Evolutionary conservation across 2,329 filamentous ascomycete genomes (phyloP), one percentile per base, ranked within the genome.

Genomic region (Fusarium piperis): DNA sequence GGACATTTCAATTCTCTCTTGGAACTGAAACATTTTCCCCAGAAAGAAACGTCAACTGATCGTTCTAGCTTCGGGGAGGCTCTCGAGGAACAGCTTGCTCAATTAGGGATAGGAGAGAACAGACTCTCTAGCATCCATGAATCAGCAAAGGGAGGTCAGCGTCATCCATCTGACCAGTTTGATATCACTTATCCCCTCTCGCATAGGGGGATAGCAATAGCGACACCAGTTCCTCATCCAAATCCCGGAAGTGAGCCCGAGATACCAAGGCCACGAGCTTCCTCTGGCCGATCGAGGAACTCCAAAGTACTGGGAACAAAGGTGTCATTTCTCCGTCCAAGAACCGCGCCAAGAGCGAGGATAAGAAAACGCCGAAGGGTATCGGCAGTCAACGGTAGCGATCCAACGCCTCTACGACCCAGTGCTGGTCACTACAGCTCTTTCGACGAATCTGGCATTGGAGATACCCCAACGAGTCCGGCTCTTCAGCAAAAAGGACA

Each of bases 1-100:
- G 80, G 80, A 35, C 76, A 80, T 55, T 78, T 74, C 71, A 80
- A 77, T 52, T 79, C 80, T 35, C 68, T 81, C 18, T 72, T 79
- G 11, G 78, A 80, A 33, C 61, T 81, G 30, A 68, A 70, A 10
- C 55, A 74, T 15, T 74, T 70, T 36, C 61, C 76, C 38, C 70
- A 51, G 23, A 66, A 39, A 18, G 62, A 69, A 20, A 23, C 59
- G 12, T 62, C 60, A 2, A 51, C 55, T 15, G 26, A 56, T 23
- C 64, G 64, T 52, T 64, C 64, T 58, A 72, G 64, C 33, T 65
- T 67, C 16, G 62, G 60, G 28, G 60, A 74, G 32, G 56, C 63
- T 20, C 67, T 65, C 18, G 55, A 62, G 30, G 39, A 64, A 23
- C 61, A 63, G 30, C 18, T 74, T n/a, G 39, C 57, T 12, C 53